Base-by-base conservation (phyloP, 768 basidiomycete species). In the Dioszegia aurantiaca region DNA sequence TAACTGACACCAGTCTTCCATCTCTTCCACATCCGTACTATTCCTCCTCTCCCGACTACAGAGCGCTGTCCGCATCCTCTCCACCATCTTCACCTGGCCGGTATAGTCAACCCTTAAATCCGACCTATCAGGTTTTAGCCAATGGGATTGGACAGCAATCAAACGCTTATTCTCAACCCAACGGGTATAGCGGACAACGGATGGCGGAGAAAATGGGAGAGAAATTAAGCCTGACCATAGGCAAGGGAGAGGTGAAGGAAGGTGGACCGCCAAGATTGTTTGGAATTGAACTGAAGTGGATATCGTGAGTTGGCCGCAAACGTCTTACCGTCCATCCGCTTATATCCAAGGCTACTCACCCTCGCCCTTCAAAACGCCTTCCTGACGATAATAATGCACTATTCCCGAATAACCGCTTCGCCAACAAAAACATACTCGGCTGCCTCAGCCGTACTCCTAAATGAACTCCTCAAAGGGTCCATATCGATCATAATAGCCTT, bases 371-470 rank as follows among this genome's bases (percentile, higher is more conserved):
- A 98, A 80, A 97, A 97, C 79, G 90, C 90, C 21, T 79, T 85
- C 56, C 75, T 98, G 56, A 88, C 90, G 31, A 84, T 98, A 76
- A 87, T 97, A 75, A 93, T 98, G 89, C 92, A 95, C 80, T 89
- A 94, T 78, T 95, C 94, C 37, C 85, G 92, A 63, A 86, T 89
- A 52, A 86, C 88, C 10, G 83, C 85, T 17, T 81, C 88, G 2
- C 83, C 88, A 0, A 84, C 86, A 54, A 81, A 83, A 55, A 81
- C 86, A 1, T 98, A 97, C 77, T 93, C 89, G 33, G 88, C 94
- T n/a, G 90, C 90, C 12, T 85, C 89, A 5, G 93, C 93, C 47
- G 93, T 98, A 27, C 83, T 98, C 33, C 82, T 95, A 78, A 93
- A 89, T 79, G 94, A 98, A 78, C 83, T 97, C 44, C 81, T 97